phyloP scores from a whole-genome alignment of 2,329 filamentous ascomycete genomes.

The Exophiala dermatitidis region DNA sequence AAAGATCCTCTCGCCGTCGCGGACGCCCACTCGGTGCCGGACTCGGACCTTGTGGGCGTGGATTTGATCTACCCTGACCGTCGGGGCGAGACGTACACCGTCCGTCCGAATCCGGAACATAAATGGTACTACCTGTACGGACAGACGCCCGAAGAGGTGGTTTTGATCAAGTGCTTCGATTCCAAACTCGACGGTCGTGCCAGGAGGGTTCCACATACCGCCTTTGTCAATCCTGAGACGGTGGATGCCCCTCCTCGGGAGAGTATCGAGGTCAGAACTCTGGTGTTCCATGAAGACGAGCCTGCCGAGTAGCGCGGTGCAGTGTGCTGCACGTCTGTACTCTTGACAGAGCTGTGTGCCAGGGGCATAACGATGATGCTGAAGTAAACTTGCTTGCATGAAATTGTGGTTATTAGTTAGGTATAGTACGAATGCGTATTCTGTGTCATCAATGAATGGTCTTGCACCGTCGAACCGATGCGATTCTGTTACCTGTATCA shows the following conservation, averaged over 20 bases:
- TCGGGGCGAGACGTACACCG: conserved; percentile 45
- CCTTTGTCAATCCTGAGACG: conserved; percentile 47
- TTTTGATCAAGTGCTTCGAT: conserved; percentile 58
- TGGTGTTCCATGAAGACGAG: conserved; percentile 28
- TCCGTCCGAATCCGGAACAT: conserved; percentile 39
- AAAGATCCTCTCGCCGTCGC: conserved; percentile 51
- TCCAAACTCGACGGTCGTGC: conserved; percentile 48
- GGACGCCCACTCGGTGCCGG: conserved; percentile 44
- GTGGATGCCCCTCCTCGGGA: conserved; percentile 39
- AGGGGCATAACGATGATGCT: too few species aligned
- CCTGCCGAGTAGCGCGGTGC: conserved; percentile 15
- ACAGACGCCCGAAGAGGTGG: conserved; percentile 48
- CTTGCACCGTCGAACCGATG: too few species aligned
- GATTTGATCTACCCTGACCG: conserved; percentile 48
- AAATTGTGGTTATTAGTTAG: too few species aligned
- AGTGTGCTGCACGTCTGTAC: not conserved
- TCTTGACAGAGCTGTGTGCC: too few species aligned
- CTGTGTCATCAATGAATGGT: too few species aligned
- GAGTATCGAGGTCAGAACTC: conserved; percentile 51
- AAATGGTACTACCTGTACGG: conserved; percentile 50
- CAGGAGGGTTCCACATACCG: conserved; percentile 49
- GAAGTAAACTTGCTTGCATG: too few species aligned
- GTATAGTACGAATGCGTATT: too few species aligned
- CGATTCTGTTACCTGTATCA: too few species aligned
- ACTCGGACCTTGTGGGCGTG: conserved; percentile 45